A percentile compares a stretch with the other conserved stretches of the same genome.
These are phyloP conservation scores for Rhodotorula mucilaginosa DNA, from an alignment of 1,284 basidiomycete genomes.

Conservation along the genomic window DNA sequence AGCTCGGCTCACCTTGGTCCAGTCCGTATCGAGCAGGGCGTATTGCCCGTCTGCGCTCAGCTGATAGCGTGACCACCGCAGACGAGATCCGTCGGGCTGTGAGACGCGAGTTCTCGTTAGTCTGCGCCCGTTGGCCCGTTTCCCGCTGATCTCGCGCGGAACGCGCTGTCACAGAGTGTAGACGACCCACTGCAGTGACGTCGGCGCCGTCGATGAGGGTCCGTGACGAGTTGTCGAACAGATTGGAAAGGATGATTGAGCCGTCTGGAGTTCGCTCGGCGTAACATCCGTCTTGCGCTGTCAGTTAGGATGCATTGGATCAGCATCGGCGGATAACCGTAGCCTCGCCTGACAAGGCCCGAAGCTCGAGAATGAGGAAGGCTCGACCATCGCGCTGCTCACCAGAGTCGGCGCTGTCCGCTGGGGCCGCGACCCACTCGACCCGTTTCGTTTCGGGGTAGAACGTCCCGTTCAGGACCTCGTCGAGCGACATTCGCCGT, in stretches of 20 bases:
- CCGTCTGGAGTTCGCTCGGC: constrained; percentile 60
- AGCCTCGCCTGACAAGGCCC: no score
- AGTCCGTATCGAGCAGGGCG: constrained; percentile 72
- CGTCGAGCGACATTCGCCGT: constrained; percentile 21
- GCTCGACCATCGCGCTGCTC: neutral
- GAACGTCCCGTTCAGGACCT: constrained; percentile 88
- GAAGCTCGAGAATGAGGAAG: no score
- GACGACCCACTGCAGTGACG: constrained; percentile 59
- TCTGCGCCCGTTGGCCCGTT: no score
- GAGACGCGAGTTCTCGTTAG: neutral
- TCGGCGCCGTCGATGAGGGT: constrained; percentile 61
- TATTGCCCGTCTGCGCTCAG: constrained; percentile 84
- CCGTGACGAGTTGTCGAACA: constrained; percentile 69
- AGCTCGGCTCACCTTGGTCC: constrained; percentile 59
- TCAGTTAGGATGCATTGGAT: neutral
- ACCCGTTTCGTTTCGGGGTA: constrained; percentile 54
- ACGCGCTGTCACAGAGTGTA: no score
- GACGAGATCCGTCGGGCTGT: constrained; percentile 46
- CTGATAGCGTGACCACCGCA: constrained; percentile 66
- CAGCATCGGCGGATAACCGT: no score
- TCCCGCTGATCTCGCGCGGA: no score
- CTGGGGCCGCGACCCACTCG: constrained; percentile 67
- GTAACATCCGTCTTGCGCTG: constrained; percentile 87
- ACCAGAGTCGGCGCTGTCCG: neutral
- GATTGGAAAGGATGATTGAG: constrained; percentile 70